Evolutionary conservation across 1,139 yeast genomes (phyloP), one percentile per base, ranked within the genome.

Genomic region (Lodderomyces parapsilosis): DNA sequence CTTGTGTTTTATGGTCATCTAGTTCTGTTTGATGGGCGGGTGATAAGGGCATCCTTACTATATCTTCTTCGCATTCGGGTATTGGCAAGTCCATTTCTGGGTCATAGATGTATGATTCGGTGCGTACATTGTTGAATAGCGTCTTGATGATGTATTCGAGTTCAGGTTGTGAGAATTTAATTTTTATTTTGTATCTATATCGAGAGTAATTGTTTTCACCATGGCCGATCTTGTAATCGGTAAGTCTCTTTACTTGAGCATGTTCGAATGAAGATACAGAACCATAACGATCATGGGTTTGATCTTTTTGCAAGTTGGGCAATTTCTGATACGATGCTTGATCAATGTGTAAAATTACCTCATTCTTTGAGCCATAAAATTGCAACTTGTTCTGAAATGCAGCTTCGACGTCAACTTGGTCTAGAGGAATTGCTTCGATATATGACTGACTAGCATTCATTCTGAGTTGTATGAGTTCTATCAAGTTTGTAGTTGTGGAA

Each of bases 261-360:
- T 8, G 25, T 10, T 42, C 19, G 10, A 30, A 6, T 6, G 19
- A 27, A n/a, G 31, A 13, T 27, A 5, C n/a, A 5, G 11, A n/a
- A 3, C 19, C n/a, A 27, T 24, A 36, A 6, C n/a, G 31, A n/a
- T n/a, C 39, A 14, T 11, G n/a, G 8, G 4, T 36, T 14, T 24
- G 31, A 19, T 17, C 39, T 36, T 36, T 38, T 9, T 24, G 19
- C 39, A 41, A 36, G 36, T 37, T 39, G 19, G 49, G 49, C 8
- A 43, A 15, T 35, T 41, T 41, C 31, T 46, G 49, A 38, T 23
- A 46, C 19, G 38, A 37, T 14, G 42, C 20, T 38, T 46, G 49
- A 31, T 22, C 22, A 6, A 46, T 6, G 4, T 19, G 19, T 4
- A 46, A 11, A 3, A 14, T 37, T 2, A 42, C 17, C 10, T 34